Evolutionary conservation across 1,284 basidiomycete genomes (phyloP).

Genomic region (Ganoderma sinense): DNA sequence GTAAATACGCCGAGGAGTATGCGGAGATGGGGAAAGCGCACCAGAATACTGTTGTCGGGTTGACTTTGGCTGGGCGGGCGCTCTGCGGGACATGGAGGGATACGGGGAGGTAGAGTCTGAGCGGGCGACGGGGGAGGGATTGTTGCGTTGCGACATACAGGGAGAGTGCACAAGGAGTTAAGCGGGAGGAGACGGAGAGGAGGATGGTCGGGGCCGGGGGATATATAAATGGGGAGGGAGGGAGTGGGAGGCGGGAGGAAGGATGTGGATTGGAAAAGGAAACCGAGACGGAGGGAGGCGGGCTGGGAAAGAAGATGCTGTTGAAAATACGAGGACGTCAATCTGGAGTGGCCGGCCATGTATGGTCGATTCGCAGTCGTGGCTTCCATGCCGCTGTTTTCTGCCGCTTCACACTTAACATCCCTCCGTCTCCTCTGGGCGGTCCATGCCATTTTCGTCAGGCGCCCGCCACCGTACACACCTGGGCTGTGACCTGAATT

Average conservation of each 20-base stretch:
- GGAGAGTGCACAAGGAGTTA: background rate
- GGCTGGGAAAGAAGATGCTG: constrained; percentile 14
- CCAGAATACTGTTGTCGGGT: constrained; percentile 38
- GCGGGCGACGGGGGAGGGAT: constrained; percentile 30
- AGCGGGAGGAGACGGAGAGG: constrained; percentile 14
- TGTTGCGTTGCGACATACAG: constrained; percentile 56
- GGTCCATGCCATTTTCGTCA: constrained; percentile 17
- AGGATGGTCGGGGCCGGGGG: constrained; percentile 20
- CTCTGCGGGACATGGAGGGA: constrained; percentile 29
- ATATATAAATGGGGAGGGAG: constrained; percentile 16
- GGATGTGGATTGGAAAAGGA: constrained; percentile 21
- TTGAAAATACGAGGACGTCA: constrained; percentile 25
- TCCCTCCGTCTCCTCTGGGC: constrained; percentile 18
- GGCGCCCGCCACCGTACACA: constrained; percentile 9
- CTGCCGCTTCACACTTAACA: constrained; percentile 22
- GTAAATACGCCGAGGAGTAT: constrained; percentile 16
- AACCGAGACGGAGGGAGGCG: constrained; percentile 28
- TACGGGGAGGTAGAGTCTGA: constrained; percentile 35
- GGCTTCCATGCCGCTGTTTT: constrained; percentile 18
- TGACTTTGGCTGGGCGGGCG: constrained; percentile 35
- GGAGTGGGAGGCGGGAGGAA: constrained; percentile 20
- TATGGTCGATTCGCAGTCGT: constrained; percentile 20
- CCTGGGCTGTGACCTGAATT: constrained; percentile 16
- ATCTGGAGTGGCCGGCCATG: constrained; percentile 12
- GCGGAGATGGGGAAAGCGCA: constrained; percentile 48